phyloP scores from a whole-genome alignment of 2,329 filamentous ascomycete species.

The Fusarium tricinctum region DNA sequence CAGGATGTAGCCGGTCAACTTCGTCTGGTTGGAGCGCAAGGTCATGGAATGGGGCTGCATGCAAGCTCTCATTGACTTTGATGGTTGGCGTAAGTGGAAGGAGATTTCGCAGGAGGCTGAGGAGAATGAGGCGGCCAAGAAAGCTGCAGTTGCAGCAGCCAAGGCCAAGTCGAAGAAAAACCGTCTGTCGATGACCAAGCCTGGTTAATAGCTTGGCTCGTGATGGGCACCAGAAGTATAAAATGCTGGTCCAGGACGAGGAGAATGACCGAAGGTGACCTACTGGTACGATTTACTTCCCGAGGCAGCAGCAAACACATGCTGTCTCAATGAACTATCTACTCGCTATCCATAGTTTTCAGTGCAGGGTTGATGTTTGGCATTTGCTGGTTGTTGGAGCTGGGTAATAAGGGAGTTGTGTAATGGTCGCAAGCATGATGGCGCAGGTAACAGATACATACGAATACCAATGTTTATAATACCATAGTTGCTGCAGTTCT shows the following conservation, averaged over 20 bases:
- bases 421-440: slow-evolving; percentile 35
- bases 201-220: slow-evolving; percentile 22
- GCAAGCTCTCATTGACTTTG: slow-evolving; percentile 98
- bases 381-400: slow-evolving; percentile 31
- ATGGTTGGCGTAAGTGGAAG: slow-evolving; percentile 98
- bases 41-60: slow-evolving; percentile 99
- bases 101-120: slow-evolving; percentile 73
- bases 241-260: neutral
- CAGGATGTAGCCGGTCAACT: slow-evolving; percentile 84
- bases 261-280: neutral
- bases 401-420: slow-evolving; percentile 32
- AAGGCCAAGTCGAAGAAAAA: slow-evolving; percentile 63
- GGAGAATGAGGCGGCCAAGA: slow-evolving; percentile 60
- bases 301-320: slow-evolving; percentile 29
- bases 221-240: neutral
- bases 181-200: slow-evolving; percentile 55
- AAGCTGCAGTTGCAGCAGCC: slow-evolving; percentile 52
- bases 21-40: slow-evolving; percentile 96
- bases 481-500: slow-evolving; percentile 2
- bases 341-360: slow-evolving; percentile 18
- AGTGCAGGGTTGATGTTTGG: slow-evolving; percentile 33
- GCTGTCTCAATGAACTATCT: slow-evolving; percentile 25
- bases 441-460: slow-evolving; percentile 39
- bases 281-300: neutral
- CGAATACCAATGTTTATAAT: slow-evolving; percentile 41